Evolutionary conservation across 2,329 filamentous ascomycete species (phyloP).

Genomic region (Aspergillus unguis): DNA sequence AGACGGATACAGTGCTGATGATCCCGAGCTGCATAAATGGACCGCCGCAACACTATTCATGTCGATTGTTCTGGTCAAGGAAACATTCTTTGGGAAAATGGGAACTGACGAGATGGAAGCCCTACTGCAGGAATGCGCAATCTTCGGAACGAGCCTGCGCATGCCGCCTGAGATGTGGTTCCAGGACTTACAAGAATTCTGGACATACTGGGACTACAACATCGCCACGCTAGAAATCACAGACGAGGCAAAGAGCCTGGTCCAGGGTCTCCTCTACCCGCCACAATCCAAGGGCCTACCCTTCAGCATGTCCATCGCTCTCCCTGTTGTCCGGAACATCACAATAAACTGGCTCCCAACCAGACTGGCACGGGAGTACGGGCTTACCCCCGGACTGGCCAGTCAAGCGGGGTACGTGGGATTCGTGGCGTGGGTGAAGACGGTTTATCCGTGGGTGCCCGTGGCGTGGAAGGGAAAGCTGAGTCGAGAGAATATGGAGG

Average conservation of each 20-base stretch:
- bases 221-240: slow-evolving; percentile 25
- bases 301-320: background rate
- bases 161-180: slow-evolving; percentile 32
- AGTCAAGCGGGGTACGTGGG: slow-evolving; percentile 8
- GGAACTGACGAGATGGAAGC: slow-evolving; percentile 5
- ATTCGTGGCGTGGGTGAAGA: slow-evolving; percentile 8
- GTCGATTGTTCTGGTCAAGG: slow-evolving; percentile 23
- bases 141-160: slow-evolving; percentile 17
- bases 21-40: slow-evolving; percentile 30
- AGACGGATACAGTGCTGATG: slow-evolving; percentile 25
- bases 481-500: slow-evolving; percentile 14
- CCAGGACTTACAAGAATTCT: slow-evolving; percentile 22
- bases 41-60: slow-evolving; percentile 29
- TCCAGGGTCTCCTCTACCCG: slow-evolving; percentile 17
- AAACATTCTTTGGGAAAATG: slow-evolving; percentile 24
- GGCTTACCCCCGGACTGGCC: no score
- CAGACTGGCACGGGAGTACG: slow-evolving; percentile 13
- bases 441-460: slow-evolving; percentile 11
- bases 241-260: slow-evolving; percentile 24
- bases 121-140: slow-evolving; percentile 13
- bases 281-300: background rate
- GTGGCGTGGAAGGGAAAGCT: slow-evolving; percentile 2
- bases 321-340: background rate
- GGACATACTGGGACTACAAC: slow-evolving; percentile 29
- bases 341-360: slow-evolving; percentile 11